phyloP scores from a whole-genome alignment of 2,329 filamentous ascomycete species.

The Penicillium occitanis region DNA sequence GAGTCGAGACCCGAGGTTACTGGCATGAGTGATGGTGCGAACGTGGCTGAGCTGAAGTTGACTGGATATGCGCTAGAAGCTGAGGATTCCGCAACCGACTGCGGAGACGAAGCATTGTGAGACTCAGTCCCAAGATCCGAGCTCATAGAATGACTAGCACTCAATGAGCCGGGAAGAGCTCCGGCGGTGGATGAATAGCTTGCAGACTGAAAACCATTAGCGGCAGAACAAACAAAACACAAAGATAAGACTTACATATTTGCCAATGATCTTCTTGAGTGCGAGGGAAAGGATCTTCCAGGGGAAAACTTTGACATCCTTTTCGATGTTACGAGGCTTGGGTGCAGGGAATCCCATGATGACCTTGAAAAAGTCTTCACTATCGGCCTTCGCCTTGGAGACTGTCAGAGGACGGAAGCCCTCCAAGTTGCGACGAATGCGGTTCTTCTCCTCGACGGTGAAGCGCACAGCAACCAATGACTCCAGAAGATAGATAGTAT shows the following conservation, averaged over 20 bases:
- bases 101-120: conserved; percentile 50
- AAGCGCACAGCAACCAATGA: conserved; percentile 83
- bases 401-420: conserved; percentile 91
- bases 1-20: conserved; percentile 32
- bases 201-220: conserved; percentile 53
- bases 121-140: conserved; percentile 52
- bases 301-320: conserved; percentile 97
- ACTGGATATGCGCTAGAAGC: conserved; percentile 47
- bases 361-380: conserved; percentile 96
- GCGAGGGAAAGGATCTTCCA: conserved; percentile 88
- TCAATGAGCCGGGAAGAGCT: conserved; percentile 42
- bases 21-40: conserved; percentile 45
- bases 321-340: conserved; percentile 96
- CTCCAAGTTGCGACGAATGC: conserved; percentile 92
- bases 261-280: conserved; percentile 96
- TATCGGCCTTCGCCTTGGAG: conserved; percentile 87
- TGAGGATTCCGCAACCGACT: conserved; percentile 48
- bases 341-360: conserved; percentile 97
- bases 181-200: conserved; percentile 67
- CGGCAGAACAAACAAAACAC: conserved; percentile 15
- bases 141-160: conserved; percentile 41
- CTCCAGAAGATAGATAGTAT: conserved; percentile 93
- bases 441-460: conserved; percentile 96
- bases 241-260: conserved; percentile 67
- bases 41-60: conserved; percentile 43